Conservation (phyloP, 768 basidiomycete species). For the Rhodotorula kratochvilovae region DNA sequence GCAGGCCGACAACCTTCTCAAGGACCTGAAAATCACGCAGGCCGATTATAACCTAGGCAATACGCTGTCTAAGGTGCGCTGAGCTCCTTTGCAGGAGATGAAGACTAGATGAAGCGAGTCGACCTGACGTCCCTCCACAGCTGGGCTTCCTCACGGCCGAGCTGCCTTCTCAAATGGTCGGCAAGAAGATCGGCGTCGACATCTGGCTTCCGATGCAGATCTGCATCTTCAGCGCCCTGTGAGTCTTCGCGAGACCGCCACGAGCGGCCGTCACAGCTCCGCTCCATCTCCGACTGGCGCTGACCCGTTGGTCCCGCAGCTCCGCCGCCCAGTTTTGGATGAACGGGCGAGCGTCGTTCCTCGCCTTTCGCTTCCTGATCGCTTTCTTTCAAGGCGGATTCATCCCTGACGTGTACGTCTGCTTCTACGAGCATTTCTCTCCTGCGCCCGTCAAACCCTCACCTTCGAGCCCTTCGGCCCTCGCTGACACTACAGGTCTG, state of each 20-base stretch:
- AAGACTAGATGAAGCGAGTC: too few relatives aligned
- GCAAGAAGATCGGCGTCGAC: conserved; percentile 46
- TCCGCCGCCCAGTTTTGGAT: conserved; percentile 44
- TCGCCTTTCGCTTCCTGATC: conserved; percentile 42
- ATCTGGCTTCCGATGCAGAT: conserved; percentile 44
- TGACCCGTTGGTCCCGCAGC: conserved; percentile 29
- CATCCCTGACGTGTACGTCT: conserved; percentile 36
- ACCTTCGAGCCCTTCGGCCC: too few relatives aligned
- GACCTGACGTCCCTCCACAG: not conserved
- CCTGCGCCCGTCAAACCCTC: not conserved
- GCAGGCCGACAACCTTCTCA: conserved; percentile 45
- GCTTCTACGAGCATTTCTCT: too few relatives aligned
- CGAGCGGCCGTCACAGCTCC: too few relatives aligned
- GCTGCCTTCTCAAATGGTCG: conserved; percentile 45
- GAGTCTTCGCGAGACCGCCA: too few relatives aligned
- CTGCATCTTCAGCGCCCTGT: not conserved
- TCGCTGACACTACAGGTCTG: too few relatives aligned
- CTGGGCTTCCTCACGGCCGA: conserved; percentile 38
- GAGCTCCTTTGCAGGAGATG: too few relatives aligned
- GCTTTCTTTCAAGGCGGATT: conserved; percentile 9
- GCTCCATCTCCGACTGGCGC: not conserved
- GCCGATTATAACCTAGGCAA: conserved; percentile 48
- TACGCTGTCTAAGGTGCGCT: conserved; percentile 35
- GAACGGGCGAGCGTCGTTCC: conserved; percentile 41
- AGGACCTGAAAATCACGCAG: conserved; percentile 44